Base-by-base conservation (phyloP, 148 eudicot species). In the Heliosperma pusillum region DNA sequence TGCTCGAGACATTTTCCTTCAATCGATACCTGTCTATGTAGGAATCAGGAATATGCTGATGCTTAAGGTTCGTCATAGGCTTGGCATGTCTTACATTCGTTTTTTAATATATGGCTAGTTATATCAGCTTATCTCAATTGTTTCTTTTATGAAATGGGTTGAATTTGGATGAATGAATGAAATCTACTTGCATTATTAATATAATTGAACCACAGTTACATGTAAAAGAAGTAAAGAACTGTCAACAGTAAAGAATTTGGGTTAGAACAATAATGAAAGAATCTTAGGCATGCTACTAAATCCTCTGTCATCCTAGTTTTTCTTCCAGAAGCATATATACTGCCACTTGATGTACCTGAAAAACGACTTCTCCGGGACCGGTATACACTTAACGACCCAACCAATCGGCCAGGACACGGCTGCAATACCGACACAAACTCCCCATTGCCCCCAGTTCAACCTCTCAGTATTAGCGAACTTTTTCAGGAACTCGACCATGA, bases 401-500 rank as follows among this genome's bases (percentile, higher is more conserved):
- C 75, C 81, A 21, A 81, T 52, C 3, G 84, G 80, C 84, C 80
- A 81, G 0, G 84, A 77, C 7, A 58, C 75, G 0, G 42, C 71
- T 22, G 81, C 84, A 44, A 81, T 66, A 1, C 75, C 80, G n/a
- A 81, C 29, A 58, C 84, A 81, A 6, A 13, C 78, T 0, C 78
- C 84, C 84, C 84, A 81, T 21, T 73, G 80, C 27, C 78, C 78
- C 84, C 80, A 81, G 9, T 61, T 74, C 62, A 81, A 58, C 63
- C 84, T 77, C 66, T 81, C 84, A 0, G 84, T 81, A 27, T 69
- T 71, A 8, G 84, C 84, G 21, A 81, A 81, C 36, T 68, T 81
- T 78, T 77, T 73, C 13, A 81, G 80, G 36, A 77, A 81, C 26
- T 81, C 84, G 17, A 81, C 84, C 84, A 81, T 81, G 45, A 81